Conservation (phyloP, 2,329 filamentous ascomycete species). For the Claviceps humidiphila region DNA sequence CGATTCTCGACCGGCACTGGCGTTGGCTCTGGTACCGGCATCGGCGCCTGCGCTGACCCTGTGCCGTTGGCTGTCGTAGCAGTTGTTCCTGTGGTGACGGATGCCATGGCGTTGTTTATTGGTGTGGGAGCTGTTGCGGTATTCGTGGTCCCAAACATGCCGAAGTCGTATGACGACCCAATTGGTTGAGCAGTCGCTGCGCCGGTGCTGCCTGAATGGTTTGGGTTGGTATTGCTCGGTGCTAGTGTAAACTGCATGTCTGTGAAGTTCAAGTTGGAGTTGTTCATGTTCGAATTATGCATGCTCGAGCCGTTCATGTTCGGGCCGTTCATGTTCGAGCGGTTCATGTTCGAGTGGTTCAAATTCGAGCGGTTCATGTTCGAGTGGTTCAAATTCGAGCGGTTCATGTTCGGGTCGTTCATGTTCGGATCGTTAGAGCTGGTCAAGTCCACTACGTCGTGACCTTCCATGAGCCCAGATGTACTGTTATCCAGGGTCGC, state of each 20-base stretch:
- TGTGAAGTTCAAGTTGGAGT: constrained; percentile 37
- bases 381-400: too few relatives aligned
- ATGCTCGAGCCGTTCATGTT: too few relatives aligned
- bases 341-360: too few relatives aligned
- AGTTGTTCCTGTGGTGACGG: constrained; percentile 10
- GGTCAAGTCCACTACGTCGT: constrained; percentile 8
- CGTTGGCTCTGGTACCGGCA: not conserved
- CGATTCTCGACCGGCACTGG: constrained; percentile 1
- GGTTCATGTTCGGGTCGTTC: too few relatives aligned
- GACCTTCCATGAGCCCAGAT: constrained; percentile 9
- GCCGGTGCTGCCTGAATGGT: constrained; percentile 8
- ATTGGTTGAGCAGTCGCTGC: constrained; percentile 9
- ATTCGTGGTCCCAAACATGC: constrained; percentile 27
- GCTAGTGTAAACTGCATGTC: constrained; percentile 44
- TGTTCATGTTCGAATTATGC: too few relatives aligned
- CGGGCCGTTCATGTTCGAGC: too few relatives aligned
- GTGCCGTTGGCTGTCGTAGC: constrained; percentile 5
- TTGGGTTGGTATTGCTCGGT: constrained; percentile 21
- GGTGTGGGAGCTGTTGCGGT: constrained; percentile 15
- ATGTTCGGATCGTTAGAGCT: constrained; percentile 10
- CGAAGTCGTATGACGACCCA: constrained; percentile 32
- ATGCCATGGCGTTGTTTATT: constrained; percentile 18
- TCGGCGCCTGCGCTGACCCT: not conserved
- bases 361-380: too few relatives aligned
- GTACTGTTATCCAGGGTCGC: constrained; percentile 12